Conservation (phyloP, 169 alveolate species). For the Plasmodium vinckei region DNA sequence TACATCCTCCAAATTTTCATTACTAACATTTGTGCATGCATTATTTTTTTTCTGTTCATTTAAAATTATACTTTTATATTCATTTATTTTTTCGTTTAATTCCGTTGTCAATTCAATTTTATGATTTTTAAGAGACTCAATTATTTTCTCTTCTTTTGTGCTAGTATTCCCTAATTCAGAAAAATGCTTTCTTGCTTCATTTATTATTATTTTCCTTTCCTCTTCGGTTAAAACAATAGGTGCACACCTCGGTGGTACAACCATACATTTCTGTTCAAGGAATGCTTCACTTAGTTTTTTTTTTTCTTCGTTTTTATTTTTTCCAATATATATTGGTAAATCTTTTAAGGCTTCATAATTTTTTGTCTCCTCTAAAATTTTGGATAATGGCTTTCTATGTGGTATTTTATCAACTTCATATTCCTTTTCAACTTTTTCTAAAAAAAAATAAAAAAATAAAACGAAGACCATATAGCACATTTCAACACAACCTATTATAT, state of each 20-base stretch:
- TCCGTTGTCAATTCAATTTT: conserved; percentile 24
- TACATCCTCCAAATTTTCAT: background rate
- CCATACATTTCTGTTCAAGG: conserved; percentile 39
- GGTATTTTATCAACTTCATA: conserved; percentile 35
- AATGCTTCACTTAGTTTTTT: conserved; percentile 30
- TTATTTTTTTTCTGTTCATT: conserved; percentile 5
- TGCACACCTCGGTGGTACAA: conserved; percentile 71
- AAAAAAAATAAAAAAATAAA: background rate
- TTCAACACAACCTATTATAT: background rate
- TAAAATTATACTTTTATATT: conserved; percentile 9
- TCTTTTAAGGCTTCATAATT: conserved; percentile 55
- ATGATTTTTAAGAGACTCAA: conserved; percentile 28
- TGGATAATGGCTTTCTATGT: conserved; percentile 61
- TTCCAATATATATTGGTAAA: conserved; percentile 28
- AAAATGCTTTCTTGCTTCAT: conserved; percentile 16
- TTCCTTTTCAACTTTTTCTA: conserved; percentile 37
- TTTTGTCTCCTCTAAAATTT: conserved; percentile 65
- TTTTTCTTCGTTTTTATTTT: conserved; percentile 34
- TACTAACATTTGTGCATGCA: background rate
- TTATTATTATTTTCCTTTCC: conserved; percentile 52
- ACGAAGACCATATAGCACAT: background rate
- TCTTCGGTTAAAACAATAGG: conserved; percentile 56
- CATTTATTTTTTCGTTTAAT: conserved; percentile 23
- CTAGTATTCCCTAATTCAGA: background rate
- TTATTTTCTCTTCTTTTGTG: conserved; percentile 35